Evolutionary conservation across 2,329 filamentous ascomycete species (phyloP).

Genomic region (Diaporthe vaccinii): DNA sequence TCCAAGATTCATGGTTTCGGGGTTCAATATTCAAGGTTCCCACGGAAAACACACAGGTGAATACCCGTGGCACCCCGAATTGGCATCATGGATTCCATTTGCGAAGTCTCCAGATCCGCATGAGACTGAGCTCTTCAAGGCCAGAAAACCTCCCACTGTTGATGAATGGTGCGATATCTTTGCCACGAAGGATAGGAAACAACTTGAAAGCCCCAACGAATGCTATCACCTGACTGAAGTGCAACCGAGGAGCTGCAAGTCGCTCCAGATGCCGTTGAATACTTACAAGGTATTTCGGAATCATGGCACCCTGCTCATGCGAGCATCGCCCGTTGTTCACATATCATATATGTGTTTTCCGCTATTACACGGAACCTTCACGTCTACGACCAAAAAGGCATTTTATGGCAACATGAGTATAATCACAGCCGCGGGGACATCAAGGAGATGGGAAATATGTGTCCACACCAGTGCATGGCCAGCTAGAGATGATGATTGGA

Average conservation of each 20-base stretch:
- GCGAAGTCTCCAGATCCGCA: neutral
- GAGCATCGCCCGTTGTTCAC: neutral
- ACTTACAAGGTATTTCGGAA: neutral
- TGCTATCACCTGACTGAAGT: neutral
- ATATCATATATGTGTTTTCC: neutral
- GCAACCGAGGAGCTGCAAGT: neutral
- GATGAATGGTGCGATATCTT: neutral
- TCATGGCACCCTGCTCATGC: neutral
- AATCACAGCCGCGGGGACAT: neutral
- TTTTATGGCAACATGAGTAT: too few relatives aligned
- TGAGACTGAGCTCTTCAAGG: neutral
- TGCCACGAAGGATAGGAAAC: neutral
- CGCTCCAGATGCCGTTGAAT: neutral
- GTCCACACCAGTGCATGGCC: neutral
- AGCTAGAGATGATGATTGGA: neutral
- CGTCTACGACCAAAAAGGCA: neutral
- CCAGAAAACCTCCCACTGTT: neutral
- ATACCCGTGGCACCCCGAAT: too few relatives aligned
- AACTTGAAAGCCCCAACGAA: too few relatives aligned
- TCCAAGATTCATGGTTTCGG: neutral
- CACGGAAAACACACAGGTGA: neutral
- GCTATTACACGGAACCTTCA: neutral
- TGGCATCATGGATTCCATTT: conserved; percentile 1
- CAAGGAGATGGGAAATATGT: neutral
- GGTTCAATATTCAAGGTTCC: neutral